phyloP scores from a whole-genome alignment of 257 asterid species.

The Solanum medicagineum region DNA sequence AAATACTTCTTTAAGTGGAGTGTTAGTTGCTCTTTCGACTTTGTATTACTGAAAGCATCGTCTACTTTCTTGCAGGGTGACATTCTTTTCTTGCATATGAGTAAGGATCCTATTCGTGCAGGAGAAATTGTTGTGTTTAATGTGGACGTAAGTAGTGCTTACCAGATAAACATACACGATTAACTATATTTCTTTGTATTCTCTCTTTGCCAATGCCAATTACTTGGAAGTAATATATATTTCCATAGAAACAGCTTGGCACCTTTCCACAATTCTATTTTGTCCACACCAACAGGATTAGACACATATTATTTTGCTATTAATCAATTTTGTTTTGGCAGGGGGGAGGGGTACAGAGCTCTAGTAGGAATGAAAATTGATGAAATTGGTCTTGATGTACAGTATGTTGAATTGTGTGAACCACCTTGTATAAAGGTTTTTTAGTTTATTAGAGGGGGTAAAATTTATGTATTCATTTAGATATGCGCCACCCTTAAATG shows the following conservation, averaged over 20 bases:
- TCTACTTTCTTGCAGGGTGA: slow-evolving; percentile 71
- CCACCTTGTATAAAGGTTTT: background rate
- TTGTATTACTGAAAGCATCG: background rate
- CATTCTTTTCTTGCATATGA: slow-evolving; percentile 94
- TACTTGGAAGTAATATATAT: background rate
- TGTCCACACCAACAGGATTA: background rate
- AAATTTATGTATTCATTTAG: background rate
- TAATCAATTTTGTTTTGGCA: background rate
- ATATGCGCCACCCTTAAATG: background rate
- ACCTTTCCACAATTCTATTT: background rate
- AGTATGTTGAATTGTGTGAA: background rate
- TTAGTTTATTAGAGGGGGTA: background rate
- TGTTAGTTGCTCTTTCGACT: background rate
- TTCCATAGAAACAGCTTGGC: background rate
- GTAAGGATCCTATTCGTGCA: slow-evolving; percentile 90
- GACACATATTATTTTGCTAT: background rate
- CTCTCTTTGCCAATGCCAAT: background rate
- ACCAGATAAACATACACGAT: background rate
- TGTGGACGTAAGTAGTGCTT: slow-evolving; percentile 57
- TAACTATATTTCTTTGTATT: background rate
- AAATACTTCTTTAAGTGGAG: background rate
- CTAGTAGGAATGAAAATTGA: background rate
- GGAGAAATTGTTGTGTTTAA: slow-evolving; percentile 99
- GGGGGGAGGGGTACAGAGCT: background rate
- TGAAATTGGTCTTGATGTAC: background rate